Base-by-base conservation (phyloP, 176 grass and related monocot species). In the Chrysopogon serrulatus region DNA sequence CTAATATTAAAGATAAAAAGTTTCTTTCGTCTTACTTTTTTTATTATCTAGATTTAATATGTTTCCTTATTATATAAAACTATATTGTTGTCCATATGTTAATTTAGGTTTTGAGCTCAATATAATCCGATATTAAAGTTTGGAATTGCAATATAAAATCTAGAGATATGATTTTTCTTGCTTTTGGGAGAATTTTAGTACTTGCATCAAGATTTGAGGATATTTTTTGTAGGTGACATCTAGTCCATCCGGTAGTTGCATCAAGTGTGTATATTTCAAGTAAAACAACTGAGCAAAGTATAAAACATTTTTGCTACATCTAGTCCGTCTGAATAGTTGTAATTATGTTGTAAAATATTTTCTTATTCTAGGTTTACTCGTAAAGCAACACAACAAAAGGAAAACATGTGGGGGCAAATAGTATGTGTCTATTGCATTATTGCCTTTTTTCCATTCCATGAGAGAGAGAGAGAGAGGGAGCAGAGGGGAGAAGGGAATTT, bases 391-490 rank as follows among this genome's bases (percentile, higher is more conserved):
- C 18, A 24, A 37, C 56, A 74, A 79, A 24, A 73, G n/a, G n/a
- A n/a, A 40, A 49, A 2, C 34, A 65, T 56, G 83, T 41, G 35
- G 77, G 53, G 77, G 11, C 19, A 32, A 34, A 37, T n/a, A 70
- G n/a, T 33, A 23, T 45, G 79, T 83, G 85, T 34, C 23, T 61
- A 57, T 53, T 71, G 57, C 74, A 34, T 83, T 79, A 66, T 83
- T 10, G n/a, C 48, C 65, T 1, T 16, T 36, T 70, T 39, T 33
- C 86, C 27, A 17, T 83, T 67, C 19, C 6, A 45, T 68, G 57
- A 26, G 19, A 8, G 14, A 54, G 74, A 70, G 5, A 5, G 37
- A 61, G 57, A 26, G 19, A 8, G 14, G 43, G 74, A 70, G 5
- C 4, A 18, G 17, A 49, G 16, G 8, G 53, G 79, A 14, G 36